Base-by-base conservation (phyloP, 306 rosid species). In the Fagus sylvatica region DNA sequence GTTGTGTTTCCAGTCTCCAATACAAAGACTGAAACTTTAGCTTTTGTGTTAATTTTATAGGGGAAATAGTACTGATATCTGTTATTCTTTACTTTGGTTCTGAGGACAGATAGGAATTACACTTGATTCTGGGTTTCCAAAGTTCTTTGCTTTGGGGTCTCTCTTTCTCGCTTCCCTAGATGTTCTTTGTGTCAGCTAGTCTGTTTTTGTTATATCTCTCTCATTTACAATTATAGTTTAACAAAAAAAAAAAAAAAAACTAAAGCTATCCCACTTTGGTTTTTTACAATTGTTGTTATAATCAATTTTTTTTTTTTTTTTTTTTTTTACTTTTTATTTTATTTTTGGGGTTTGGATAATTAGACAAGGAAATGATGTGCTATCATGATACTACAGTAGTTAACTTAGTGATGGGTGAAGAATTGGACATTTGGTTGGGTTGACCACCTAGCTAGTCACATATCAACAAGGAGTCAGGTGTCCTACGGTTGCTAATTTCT, bases 11-110 rank as follows among this genome's bases (percentile, higher is more conserved):
- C 95, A 79, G 96, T 92, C 97, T 95, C 89, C 92, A 78, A 87
- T 91, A 91, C 97, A 95, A 95, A 68, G 92, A 89, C 98, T 88
- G 98, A 74, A 86, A 85, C 97, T 91, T 90, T 87, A 89, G 83
- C 94, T 90, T 93, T 93, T 85, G 89, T 88, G 88, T 80, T 74
- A 83, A 69, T 86, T 85, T 80, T 79, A 77, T 76, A 68, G 87
- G 90, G 89, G 78, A 83, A 83, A 88, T 87, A 91, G 87, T 74
- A 83, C 88, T 82, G 81, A 67, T 84, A 74, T 84, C 85, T 84
- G 89, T 86, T 86, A 86, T 87, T 88, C 90, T 85, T 93, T 90
- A 74, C 86, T 89, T 92, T 82, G 93, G 84, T 68, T 78, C 74
- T 79, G 54, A 73, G 87, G 87, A 80, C 85, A 81, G 81, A 83